These are phyloP conservation scores for Omphalotus guepiniiformis DNA, from an alignment of 768 basidiomycete genomes.

Conservation along the genomic window DNA sequence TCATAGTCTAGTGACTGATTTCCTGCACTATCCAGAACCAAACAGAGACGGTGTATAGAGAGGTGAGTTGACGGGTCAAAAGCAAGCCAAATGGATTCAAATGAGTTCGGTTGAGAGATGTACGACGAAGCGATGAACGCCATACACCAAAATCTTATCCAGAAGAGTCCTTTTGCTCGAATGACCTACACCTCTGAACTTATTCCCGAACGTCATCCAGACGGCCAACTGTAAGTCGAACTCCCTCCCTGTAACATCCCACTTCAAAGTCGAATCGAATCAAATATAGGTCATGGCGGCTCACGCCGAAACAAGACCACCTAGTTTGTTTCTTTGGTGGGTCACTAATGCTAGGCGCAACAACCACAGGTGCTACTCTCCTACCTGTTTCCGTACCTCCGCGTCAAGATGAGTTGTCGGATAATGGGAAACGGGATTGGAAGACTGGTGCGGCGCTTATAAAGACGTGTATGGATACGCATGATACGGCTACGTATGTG, in stretches of 20 bases:
- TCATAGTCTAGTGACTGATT: background rate
- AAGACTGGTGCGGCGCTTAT: slow-evolving; percentile 74
- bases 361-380: slow-evolving; percentile 52
- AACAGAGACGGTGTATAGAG: slow-evolving; percentile 72
- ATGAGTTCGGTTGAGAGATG: slow-evolving; percentile 50
- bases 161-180: slow-evolving; percentile 51
- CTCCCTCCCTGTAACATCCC: background rate
- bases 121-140: slow-evolving; percentile 84
- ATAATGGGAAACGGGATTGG: slow-evolving; percentile 73
- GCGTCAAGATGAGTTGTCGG: slow-evolving; percentile 53
- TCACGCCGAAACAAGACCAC: slow-evolving; percentile 90
- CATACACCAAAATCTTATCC: slow-evolving; percentile 71
- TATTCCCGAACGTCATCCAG: slow-evolving; percentile 45
- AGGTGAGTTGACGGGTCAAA: slow-evolving; percentile 39
- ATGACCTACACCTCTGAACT: slow-evolving; percentile 84
- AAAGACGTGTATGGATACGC: slow-evolving; percentile 83
- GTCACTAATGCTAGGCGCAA: slow-evolving; percentile 87
- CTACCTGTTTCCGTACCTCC: slow-evolving; percentile 66
- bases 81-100: background rate
- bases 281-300: slow-evolving; percentile 59
- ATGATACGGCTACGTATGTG: slow-evolving; percentile 77
- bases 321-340: slow-evolving; percentile 94
- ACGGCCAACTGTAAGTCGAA: slow-evolving; percentile 33
- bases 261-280: slow-evolving; percentile 2
- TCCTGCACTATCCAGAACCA: slow-evolving; percentile 41